Base-by-base conservation (phyloP, 331 rosid species). In the Phaseolus coccineus region DNA sequence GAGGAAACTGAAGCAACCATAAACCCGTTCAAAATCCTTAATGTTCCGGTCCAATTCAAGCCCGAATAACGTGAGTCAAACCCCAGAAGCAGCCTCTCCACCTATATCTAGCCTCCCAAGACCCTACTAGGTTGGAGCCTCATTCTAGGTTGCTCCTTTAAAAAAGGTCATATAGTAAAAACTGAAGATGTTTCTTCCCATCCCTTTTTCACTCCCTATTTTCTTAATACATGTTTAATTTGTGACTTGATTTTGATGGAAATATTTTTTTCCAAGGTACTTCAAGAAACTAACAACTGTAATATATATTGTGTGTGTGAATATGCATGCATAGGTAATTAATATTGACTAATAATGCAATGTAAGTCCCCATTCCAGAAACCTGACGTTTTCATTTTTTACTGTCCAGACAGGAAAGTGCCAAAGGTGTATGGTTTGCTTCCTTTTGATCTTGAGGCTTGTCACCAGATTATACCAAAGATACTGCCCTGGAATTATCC, bases 401-500 rank as follows among this genome's bases (percentile, higher is more conserved):
- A 46, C 56, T 68, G 40, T 86, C 78, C 87, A 95, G 97, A 87
- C 51, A 87, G 73, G 78, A 82, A 78, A 71, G 83, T 78, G 55
- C 87, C 66, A 84, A 62, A 70, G 68, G 48, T 33, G 13, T 84
- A 85, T 82, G 88, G 96, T 59, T 85, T 85, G 28, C 83, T 90
- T 81, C 90, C 84, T 52, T 95, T 93, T 87, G 93, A 95, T 82
- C 89, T 90, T 72, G 94, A 87, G 72, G 90, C 88, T 88, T 88
- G 90, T 74, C 91, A 93, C 81, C 91, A 69, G 53, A 87, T 93
- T 63, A 88, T 93, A 40, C 92, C 98, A 40, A 91, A 80, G 87
- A 83, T 91, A 30, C 82, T 95, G 72, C 98, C 98, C 6, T 93
- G 98, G 98, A 86, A 69, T 74, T 87, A 87, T 69, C 94, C 97